These are phyloP conservation scores for Didymella keratinophila DNA, from an alignment of 2,329 filamentous ascomycete genomes.

Conservation along the genomic window DNA sequence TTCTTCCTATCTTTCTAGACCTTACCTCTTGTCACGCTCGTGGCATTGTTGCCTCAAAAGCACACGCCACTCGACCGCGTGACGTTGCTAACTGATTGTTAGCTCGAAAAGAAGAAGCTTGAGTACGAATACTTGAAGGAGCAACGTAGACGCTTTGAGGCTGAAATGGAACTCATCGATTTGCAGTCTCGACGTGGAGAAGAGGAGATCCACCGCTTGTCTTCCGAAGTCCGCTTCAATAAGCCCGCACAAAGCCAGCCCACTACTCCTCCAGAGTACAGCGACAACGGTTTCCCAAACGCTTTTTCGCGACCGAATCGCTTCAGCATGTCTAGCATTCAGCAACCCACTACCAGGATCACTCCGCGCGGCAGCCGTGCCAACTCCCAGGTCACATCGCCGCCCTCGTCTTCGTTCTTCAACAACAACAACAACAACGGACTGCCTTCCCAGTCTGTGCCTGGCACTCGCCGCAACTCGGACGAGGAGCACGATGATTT, in stretches of 20 bases:
- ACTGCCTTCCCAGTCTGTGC: constrained; percentile 83
- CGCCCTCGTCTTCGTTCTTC: constrained; percentile 59
- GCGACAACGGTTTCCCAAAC: constrained; percentile 79
- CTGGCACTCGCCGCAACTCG: constrained; percentile 86
- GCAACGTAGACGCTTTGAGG: constrained; percentile 87
- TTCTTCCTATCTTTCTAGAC: constrained; percentile 25
- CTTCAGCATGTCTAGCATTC: constrained; percentile 85
- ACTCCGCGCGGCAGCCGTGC: constrained; percentile 76
- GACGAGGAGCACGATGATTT: constrained; percentile 84
- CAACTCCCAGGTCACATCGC: constrained; percentile 81
- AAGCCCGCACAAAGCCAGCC: constrained; percentile 82
- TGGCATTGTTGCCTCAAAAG: constrained; percentile 27
- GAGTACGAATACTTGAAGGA: constrained; percentile 92
- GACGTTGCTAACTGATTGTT: constrained; percentile 40
- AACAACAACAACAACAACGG: constrained; percentile 62
- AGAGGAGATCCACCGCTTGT: constrained; percentile 83
- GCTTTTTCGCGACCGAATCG: constrained; percentile 85
- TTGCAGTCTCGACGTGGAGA: constrained; percentile 84
- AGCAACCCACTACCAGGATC: constrained; percentile 66
- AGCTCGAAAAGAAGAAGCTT: constrained; percentile 93
- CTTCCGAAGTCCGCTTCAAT: constrained; percentile 76
- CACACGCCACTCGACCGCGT: constrained; percentile 25
- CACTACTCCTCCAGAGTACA: constrained; percentile 93
- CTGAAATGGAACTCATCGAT: constrained; percentile 89
- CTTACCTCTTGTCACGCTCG: constrained; percentile 12